These are phyloP conservation scores for Fistulina hepatica DNA, from an alignment of 1,284 basidiomycete genomes.

Conservation along the genomic window DNA sequence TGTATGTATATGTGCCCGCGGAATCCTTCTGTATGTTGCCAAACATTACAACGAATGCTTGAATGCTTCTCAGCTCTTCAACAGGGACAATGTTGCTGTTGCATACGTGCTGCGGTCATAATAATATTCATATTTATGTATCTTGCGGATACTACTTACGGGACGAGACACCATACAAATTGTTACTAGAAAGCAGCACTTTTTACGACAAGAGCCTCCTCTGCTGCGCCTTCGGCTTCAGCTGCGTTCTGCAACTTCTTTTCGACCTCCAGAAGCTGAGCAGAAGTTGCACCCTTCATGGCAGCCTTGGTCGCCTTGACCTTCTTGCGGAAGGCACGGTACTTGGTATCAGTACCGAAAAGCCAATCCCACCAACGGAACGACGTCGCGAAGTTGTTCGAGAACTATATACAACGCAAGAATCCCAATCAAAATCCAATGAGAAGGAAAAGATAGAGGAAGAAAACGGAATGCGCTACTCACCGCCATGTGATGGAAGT, in stretches of 20 bases:
- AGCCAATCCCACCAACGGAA: slow-evolving; percentile 87
- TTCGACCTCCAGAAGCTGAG: slow-evolving; percentile 44
- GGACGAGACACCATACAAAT: no score
- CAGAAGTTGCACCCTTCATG: slow-evolving; percentile 34
- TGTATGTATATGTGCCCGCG: no score
- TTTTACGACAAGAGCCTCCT: slow-evolving; percentile 46
- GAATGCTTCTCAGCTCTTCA: no score
- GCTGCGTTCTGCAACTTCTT: slow-evolving; percentile 45
- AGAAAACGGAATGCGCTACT: no score
- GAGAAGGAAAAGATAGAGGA: no score
- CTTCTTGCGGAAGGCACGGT: slow-evolving; percentile 61
- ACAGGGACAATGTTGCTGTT: no score
- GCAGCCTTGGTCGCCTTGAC: slow-evolving; percentile 46
- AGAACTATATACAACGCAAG: slow-evolving; percentile 33
- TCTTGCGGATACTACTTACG: no score
- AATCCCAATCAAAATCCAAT: not conserved
- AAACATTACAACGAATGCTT: no score
- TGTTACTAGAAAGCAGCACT: not conserved
- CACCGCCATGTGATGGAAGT: slow-evolving; percentile 82
- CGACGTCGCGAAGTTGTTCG: slow-evolving; percentile 82
- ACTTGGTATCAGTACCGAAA: slow-evolving; percentile 80
- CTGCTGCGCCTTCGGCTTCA: slow-evolving; percentile 59
- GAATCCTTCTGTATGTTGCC: no score
- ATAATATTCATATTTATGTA: no score
- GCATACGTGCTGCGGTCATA: no score